Conservation (phyloP, 805 yeast species). For the Barnettozyma siamensis region DNA sequence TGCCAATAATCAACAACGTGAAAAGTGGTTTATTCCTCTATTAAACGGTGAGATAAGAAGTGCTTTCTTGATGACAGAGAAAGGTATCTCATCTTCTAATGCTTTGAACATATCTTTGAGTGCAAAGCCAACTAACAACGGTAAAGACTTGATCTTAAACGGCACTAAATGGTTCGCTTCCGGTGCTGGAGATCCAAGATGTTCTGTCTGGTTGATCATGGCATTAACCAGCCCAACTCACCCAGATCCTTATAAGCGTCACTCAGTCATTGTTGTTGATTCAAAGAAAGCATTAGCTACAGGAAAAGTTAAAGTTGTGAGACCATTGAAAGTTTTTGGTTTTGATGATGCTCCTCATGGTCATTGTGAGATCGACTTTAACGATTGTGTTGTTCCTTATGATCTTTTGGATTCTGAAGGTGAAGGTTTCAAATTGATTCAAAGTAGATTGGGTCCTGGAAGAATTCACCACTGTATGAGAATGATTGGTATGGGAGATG, state of each 20-base stretch:
- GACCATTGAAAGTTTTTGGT: conserved; percentile 53
- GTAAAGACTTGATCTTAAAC: conserved; percentile 42
- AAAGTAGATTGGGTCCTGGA: conserved; percentile 65
- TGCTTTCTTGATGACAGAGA: conserved; percentile 63
- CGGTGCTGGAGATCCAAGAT: conserved; percentile 65
- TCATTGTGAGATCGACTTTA: conserved; percentile 55
- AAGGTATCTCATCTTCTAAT: conserved; percentile 54
- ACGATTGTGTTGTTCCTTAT: conserved; percentile 40
- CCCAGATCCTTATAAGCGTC: conserved; percentile 40
- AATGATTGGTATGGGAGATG: conserved; percentile 54
- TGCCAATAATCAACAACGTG: conserved; percentile 38
- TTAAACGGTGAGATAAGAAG: conserved; percentile 50
- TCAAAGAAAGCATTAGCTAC: conserved; percentile 42
- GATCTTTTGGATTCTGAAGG: conserved; percentile 44
- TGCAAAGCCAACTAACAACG: conserved; percentile 33
- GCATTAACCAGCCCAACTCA: conserved; percentile 24
- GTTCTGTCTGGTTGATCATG: conserved; percentile 32
- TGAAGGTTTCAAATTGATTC: conserved; percentile 57
- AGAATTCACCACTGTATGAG: conserved; percentile 69
- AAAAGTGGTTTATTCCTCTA: conserved; percentile 47
- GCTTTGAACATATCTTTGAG: conserved; percentile 50
- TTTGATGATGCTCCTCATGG: conserved; percentile 70
- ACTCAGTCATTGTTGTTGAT: conserved; percentile 52
- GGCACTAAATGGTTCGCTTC: conserved; percentile 70
- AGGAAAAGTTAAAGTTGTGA: conserved; percentile 41